Evolutionary conservation across 225 moss, liverwort and hornwort genomes (phyloP).

Genomic region (Sphagnum tenellum): DNA sequence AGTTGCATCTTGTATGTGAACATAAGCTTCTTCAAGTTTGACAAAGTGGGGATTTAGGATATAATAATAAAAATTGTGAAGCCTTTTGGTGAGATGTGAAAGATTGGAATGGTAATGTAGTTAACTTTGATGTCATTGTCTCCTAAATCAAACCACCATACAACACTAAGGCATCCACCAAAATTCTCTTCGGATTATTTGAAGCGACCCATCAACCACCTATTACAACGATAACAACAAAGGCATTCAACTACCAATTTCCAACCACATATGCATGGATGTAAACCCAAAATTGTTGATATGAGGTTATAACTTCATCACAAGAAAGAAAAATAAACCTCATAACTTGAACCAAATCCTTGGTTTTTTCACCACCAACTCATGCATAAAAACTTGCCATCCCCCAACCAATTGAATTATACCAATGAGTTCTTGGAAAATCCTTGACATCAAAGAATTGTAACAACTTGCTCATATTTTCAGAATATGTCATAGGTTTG

Average conservation of each 20-base stretch:
- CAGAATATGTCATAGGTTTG: background rate
- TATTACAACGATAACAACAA: background rate
- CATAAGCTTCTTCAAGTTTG: too few species aligned
- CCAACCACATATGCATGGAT: background rate
- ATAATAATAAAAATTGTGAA: too few species aligned
- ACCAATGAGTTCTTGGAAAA: background rate
- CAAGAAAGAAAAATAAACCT: background rate
- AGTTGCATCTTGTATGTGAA: too few species aligned
- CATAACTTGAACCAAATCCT: background rate
- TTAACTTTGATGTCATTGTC: too few species aligned
- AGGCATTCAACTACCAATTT: background rate
- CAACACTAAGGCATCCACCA: too few species aligned
- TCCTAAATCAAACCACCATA: too few species aligned
- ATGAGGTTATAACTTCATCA: background rate
- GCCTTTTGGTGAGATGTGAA: too few species aligned
- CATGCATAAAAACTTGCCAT: background rate
- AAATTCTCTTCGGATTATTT: background rate
- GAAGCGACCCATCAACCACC: background rate
- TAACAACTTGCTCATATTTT: background rate
- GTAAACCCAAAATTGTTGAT: background rate
- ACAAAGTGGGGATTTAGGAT: too few species aligned
- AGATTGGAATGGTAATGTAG: too few species aligned
- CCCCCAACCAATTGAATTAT: background rate
- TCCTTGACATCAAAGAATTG: background rate
- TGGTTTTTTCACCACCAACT: background rate